Evolutionary conservation across 805 yeast genomes (phyloP).

Genomic region (Candida insectalens): DNA sequence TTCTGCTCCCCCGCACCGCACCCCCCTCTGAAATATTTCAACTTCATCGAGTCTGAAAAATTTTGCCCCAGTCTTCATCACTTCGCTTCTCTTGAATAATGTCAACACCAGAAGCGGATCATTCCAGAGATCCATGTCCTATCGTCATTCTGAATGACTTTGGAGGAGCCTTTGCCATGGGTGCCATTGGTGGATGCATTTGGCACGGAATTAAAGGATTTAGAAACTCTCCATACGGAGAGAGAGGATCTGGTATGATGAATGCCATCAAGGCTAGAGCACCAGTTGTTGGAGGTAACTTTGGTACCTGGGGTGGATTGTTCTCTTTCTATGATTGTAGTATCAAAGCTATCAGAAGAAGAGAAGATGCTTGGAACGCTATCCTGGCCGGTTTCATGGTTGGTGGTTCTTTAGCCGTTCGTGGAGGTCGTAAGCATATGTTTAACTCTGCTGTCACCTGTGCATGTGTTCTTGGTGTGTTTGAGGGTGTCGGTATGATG

Average conservation of each 20-base stretch:
- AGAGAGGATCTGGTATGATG: constrained; percentile 81
- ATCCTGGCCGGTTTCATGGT: constrained; percentile 96
- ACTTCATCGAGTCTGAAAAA: not conserved
- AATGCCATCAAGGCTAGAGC: constrained; percentile 93
- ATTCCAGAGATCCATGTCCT: constrained; percentile 99
- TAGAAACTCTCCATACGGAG: constrained; percentile 96
- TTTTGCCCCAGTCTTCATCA: not conserved
- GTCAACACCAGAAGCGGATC: constrained; percentile 73
- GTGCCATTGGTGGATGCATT: constrained; percentile 95
- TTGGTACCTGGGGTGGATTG: constrained; percentile 99
- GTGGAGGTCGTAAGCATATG: constrained; percentile 98
- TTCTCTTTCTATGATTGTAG: constrained; percentile 94
- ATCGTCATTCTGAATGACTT: constrained; percentile 91
- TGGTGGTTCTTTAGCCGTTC: constrained; percentile 94
- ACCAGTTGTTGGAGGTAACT: constrained; percentile 97
- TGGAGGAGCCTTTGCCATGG: constrained; percentile 99
- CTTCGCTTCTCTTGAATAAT: no score
- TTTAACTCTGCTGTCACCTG: constrained; percentile 95
- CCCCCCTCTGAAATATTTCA: not conserved
- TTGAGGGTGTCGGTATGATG: constrained; percentile 97
- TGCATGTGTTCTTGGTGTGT: constrained; percentile 92
- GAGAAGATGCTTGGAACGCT: constrained; percentile 98
- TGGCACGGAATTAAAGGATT: constrained; percentile 99
- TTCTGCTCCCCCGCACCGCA: not conserved
- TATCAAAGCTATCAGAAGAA: constrained; percentile 88